Conservation (phyloP, 495 filamentous ascomycete genomes). For the Jackrogersella multiformis region DNA sequence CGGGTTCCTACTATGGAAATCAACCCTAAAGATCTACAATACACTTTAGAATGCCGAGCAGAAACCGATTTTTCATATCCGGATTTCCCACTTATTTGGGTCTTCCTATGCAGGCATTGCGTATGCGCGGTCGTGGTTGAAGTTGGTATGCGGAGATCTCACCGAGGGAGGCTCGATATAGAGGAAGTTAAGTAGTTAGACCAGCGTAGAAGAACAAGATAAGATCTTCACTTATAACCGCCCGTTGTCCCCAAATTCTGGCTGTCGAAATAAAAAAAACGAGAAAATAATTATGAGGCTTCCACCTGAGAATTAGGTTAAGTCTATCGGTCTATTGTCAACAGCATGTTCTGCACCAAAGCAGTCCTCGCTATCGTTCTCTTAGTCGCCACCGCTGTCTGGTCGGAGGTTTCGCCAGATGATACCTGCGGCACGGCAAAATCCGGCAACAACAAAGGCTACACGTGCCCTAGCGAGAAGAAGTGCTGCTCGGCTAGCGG, state of each 20-base stretch:
- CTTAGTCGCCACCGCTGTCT: constrained; percentile 46
- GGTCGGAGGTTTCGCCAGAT: constrained; percentile 47
- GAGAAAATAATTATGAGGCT: background rate
- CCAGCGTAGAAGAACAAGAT: constrained; percentile 3
- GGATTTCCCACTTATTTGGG: constrained; percentile 28
- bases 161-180: background rate
- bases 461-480: constrained; percentile 47
- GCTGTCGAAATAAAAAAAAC: background rate
- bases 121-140: constrained; percentile 27
- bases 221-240: background rate
- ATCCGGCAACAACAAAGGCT: constrained; percentile 42
- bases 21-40: constrained; percentile 34
- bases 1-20: constrained; percentile 13
- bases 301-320: no score
- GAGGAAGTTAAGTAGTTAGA: background rate
- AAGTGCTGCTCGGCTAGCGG: constrained; percentile 51
- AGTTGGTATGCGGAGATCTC: constrained; percentile 11
- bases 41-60: constrained; percentile 16
- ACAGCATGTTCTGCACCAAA: constrained; percentile 27
- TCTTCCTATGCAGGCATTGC: background rate
- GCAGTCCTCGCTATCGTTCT: constrained; percentile 19
- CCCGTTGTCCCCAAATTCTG: background rate
- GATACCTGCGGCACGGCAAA: constrained; percentile 45
- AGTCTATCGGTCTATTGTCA: constrained; percentile 2
- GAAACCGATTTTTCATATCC: constrained; percentile 9